phyloP scores from a whole-genome alignment of 2,329 filamentous ascomycete genomes.

The Atkinsonella hypoxylon region DNA sequence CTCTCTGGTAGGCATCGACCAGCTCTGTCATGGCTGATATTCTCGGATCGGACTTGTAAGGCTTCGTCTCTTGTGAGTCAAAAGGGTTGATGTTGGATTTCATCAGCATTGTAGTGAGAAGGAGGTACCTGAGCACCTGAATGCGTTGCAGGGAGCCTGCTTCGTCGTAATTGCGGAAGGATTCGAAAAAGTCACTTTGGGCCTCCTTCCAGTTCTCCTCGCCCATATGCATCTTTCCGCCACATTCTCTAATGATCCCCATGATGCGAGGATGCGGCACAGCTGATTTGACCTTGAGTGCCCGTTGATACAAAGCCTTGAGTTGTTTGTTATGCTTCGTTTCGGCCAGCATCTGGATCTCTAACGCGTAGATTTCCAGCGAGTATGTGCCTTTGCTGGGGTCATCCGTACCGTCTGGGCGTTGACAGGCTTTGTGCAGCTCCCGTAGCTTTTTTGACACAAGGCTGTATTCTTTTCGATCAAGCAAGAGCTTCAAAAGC shows the following conservation, averaged over 20 bases:
- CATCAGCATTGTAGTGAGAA: conserved; percentile 96
- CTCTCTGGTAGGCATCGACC: conserved; percentile 90
- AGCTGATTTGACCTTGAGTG: conserved; percentile 85
- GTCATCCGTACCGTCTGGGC: conserved; percentile 77
- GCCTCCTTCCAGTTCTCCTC: conserved; percentile 99
- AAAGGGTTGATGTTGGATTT: conserved; percentile 98
- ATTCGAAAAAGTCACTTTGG: conserved; percentile 96
- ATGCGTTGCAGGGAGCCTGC: conserved; percentile 92
- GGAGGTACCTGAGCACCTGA: conserved; percentile 92
- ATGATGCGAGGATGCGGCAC: conserved; percentile 98
- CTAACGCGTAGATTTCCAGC: conserved; percentile 87
- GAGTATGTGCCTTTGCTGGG: conserved; percentile 94
- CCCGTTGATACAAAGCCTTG: conserved; percentile 83
- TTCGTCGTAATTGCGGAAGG: conserved; percentile 97
- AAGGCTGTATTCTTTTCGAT: conserved; percentile 75
- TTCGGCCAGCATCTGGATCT: conserved; percentile 98
- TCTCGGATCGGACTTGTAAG: conserved; percentile 88
- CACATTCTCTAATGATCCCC: conserved; percentile 97
- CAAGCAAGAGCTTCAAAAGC: conserved; percentile 79
- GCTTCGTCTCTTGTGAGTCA: conserved; percentile 96
- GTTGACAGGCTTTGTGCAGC: conserved; percentile 79
- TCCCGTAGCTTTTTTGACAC: conserved; percentile 77
- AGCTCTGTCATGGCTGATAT: conserved; percentile 96
- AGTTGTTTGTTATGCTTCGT: conserved; percentile 96
- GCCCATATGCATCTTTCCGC: conserved; percentile 99